Conservation (phyloP, 2,329 filamentous ascomycete species). For the Ophiosphaerella narmari region DNA sequence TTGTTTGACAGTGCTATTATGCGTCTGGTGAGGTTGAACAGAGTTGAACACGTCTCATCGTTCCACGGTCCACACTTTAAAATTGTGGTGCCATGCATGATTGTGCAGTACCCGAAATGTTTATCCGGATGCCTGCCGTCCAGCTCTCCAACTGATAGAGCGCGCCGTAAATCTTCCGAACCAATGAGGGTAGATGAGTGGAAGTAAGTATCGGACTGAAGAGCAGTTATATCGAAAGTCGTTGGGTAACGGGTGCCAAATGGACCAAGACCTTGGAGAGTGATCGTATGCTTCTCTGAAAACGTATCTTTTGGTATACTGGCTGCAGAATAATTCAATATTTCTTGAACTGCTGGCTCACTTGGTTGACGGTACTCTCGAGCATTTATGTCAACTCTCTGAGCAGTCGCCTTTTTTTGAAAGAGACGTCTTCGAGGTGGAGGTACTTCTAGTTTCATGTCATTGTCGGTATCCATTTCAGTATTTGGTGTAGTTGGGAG, state of each 20-base stretch:
- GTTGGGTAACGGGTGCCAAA: conserved; percentile 56
- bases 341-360: conserved; percentile 35
- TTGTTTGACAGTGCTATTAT: conserved; percentile 10
- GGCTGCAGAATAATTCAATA: conserved; percentile 6
- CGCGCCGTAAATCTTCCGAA: conserved; percentile 57
- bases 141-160: conserved; percentile 35
- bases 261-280: conserved; percentile 52
- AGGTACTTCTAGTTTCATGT: not conserved
- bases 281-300: conserved; percentile 4
- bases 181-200: conserved; percentile 62
- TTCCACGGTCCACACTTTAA: conserved; percentile 60
- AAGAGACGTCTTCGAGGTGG: conserved; percentile 26
- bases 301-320: conserved; percentile 3
- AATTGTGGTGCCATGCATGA: conserved; percentile 42
- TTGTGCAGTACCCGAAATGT: conserved; percentile 43
- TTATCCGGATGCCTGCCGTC: conserved; percentile 50
- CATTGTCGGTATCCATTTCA: conserved; percentile 10
- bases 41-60: conserved; percentile 56
- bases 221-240: conserved; percentile 58
- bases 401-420: conserved; percentile 52
- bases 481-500: conserved; percentile 23
- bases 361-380: conserved; percentile 53
- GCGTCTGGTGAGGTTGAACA: conserved; percentile 16
- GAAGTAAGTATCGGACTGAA: conserved; percentile 60
- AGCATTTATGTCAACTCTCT: conserved; percentile 52